Percentiles rank a stretch among this genome's conserved stretches.
These are phyloP conservation scores for Rhodotorula kratochvilovae DNA, from an alignment of 768 basidiomycete species.

Conservation along the genomic window DNA sequence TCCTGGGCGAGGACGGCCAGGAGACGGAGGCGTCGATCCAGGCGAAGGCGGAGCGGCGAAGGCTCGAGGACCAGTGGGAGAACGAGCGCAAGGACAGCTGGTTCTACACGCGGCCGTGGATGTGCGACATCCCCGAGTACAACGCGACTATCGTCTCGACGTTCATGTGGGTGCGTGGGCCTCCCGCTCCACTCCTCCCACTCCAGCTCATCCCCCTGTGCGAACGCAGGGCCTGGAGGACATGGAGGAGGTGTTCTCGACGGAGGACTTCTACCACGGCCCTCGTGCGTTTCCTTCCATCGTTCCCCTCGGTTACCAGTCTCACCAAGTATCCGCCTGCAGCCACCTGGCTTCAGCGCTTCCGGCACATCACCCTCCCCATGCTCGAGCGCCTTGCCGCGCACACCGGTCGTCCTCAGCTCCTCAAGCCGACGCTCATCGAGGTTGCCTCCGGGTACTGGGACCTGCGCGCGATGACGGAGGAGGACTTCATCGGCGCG, in stretches of 20 bases:
- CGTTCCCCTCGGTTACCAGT: too few relatives aligned
- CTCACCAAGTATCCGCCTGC: neutral
- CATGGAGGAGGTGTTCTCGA: constrained; percentile 26
- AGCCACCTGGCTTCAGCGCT: constrained; percentile 36
- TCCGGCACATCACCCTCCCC: constrained; percentile 33
- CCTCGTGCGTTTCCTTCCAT: constrained; percentile 12
- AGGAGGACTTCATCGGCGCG: constrained; percentile 30
- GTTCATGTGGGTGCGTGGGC: constrained; percentile 26
- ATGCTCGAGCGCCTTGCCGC: constrained; percentile 29
- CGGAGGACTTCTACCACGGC: constrained; percentile 38
- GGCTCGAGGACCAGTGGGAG: constrained; percentile 33
- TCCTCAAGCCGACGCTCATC: constrained; percentile 28
- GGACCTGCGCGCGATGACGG: constrained; percentile 37
- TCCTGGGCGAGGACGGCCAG: constrained; percentile 14
- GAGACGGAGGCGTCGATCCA: constrained; percentile 23
- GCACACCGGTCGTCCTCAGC: constrained; percentile 27
- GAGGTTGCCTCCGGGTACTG: constrained; percentile 35
- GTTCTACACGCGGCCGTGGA: constrained; percentile 33
- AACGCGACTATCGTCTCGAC: constrained; percentile 28
- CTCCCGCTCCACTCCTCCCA: neutral
- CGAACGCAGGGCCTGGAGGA: constrained; percentile 30
- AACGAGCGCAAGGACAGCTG: constrained; percentile 15
- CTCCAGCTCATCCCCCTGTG: neutral
- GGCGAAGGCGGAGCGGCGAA: constrained; percentile 5
- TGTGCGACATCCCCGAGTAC: constrained; percentile 31